Base-by-base conservation (phyloP, 768 basidiomycete genomes). In the Serpula lacrymans region DNA sequence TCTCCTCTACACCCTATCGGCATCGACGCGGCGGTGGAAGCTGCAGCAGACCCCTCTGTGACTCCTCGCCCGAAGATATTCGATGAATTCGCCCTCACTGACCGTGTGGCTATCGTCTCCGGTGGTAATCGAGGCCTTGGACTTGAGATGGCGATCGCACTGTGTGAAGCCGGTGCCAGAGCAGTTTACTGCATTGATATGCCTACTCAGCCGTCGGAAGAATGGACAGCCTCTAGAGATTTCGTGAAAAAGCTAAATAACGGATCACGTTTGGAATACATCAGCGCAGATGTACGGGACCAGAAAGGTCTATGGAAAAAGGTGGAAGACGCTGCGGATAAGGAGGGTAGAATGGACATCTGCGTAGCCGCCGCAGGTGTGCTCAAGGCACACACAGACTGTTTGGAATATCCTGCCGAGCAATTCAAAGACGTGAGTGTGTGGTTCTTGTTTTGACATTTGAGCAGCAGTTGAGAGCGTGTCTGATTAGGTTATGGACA, bases 351-450 rank as follows among this genome's bases (percentile, higher is more conserved):
- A 48, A 72, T 90, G 67, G 87, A 91, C 55, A 70, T 82, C 12
- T 86, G 84, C 50, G 59, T 89, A 43, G 87, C 87, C 3, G 86
- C 88, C 13, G 88, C 88, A 29, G 88, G 87, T 16, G 75, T 89
- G 39, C 55, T 85, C 54, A 77, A 73, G 50, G 51, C 65, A 0
- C 69, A 83, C 45, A 78, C 61, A 22, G 77, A 78, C 42, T 85
- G 84, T 49, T 57, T 87, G 59, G 74, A 78, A 32, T 86, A 85
- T 54, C 74, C 81, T 1, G 81, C 68, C 10, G 60, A 75, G 44
- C 71, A 82, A 48, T 88, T 87, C 54, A 65, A 72, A 52, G 75
- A 82, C 54, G 84, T 82, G 41, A 35, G 65, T 48, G 5, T 10
- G 20, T 16, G 14, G 21, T 16, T 14, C 5, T 5, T 14, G 28